Base-by-base conservation (phyloP, 1,284 basidiomycete species). In the Boletus sp. region DNA sequence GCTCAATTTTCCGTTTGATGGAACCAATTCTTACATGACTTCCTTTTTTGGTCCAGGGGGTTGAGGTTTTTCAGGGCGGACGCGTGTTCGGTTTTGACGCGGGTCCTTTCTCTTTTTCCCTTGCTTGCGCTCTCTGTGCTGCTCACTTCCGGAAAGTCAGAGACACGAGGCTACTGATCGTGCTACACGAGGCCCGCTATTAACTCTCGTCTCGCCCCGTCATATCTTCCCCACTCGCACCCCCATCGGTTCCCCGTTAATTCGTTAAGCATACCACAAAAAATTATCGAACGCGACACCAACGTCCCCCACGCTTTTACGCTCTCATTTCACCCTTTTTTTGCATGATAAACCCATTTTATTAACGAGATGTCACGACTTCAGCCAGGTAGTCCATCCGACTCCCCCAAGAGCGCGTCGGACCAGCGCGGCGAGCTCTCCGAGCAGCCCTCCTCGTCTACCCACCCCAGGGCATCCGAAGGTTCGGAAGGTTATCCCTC, bases 401-500 rank as follows among this genome's bases (percentile, higher is more conserved):
- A 77, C 37, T 74, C 76, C 38, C 71, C 74, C 64, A 68, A 72
- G 66, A 73, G 74, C 66, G 68, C 63, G 14, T 66, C 74, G 30
- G 73, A 73, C 52, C 70, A 59, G 13, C 71, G 65, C 9, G 75
- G 60, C 30, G 69, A 73, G 52, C 61, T 73, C 38, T 74, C 75
- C 59, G 74, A 76, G 31, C 73, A 71, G 7, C 72, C 74, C 56
- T 79, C 62, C 63, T 79, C 77, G 63, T 68, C 75, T 1, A 72
- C 74, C 44, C 77, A 74, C 17, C 72, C 73, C 31, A 71, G 76
- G 59, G 67, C 70, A 59, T 81, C 81, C 43, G 79, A 78, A 67
- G 79, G 80, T 62, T 88, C 86, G 13, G 88, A 90, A 66, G 85
- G 86, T 28, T 93, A 93, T 69, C 90, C 90, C 6, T 87, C 88